Conservation (phyloP, 371 early-diverging fungal species). For the Haplosporangium sp. region DNA sequence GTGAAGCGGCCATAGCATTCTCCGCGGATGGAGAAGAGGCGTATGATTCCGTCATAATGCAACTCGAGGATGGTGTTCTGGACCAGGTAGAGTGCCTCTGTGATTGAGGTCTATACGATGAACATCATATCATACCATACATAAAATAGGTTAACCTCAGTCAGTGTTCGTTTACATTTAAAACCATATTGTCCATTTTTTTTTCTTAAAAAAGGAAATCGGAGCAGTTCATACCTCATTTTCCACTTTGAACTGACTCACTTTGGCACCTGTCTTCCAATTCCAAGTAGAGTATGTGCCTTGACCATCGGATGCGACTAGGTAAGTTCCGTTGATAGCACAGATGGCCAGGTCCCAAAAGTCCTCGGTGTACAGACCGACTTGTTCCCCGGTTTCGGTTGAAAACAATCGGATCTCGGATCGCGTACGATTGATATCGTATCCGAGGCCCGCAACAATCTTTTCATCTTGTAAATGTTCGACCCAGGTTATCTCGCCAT, state of each 20-base stretch:
- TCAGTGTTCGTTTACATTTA: too few species aligned
- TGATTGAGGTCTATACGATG: slow-evolving; percentile 27
- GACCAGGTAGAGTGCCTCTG: slow-evolving; percentile 45
- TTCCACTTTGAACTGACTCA: slow-evolving; percentile 40
- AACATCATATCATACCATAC: not conserved
- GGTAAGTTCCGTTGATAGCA: slow-evolving; percentile 39
- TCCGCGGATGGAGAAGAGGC: slow-evolving; percentile 46
- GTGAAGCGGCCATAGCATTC: slow-evolving; percentile 52
- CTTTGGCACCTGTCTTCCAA: slow-evolving; percentile 40
- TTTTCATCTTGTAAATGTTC: slow-evolving; percentile 46
- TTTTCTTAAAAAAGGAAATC: not conserved
- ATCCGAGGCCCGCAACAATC: slow-evolving; percentile 48
- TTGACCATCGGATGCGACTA: slow-evolving; percentile 47
- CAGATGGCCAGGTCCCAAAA: slow-evolving; percentile 54
- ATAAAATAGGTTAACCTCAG: not conserved
- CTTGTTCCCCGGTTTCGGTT: slow-evolving; percentile 45
- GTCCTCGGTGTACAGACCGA: slow-evolving; percentile 41
- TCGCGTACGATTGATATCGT: slow-evolving; percentile 30
- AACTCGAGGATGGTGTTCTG: slow-evolving; percentile 50
- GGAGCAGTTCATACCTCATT: slow-evolving; percentile 21
- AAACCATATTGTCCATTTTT: too few species aligned
- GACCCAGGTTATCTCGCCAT: slow-evolving; percentile 53
- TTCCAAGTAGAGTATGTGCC: slow-evolving; percentile 47
- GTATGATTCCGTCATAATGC: slow-evolving; percentile 48
- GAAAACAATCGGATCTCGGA: slow-evolving; percentile 55